Evolutionary conservation across 805 yeast species (phyloP).

Genomic region (Monosporozyma aerobia): DNA sequence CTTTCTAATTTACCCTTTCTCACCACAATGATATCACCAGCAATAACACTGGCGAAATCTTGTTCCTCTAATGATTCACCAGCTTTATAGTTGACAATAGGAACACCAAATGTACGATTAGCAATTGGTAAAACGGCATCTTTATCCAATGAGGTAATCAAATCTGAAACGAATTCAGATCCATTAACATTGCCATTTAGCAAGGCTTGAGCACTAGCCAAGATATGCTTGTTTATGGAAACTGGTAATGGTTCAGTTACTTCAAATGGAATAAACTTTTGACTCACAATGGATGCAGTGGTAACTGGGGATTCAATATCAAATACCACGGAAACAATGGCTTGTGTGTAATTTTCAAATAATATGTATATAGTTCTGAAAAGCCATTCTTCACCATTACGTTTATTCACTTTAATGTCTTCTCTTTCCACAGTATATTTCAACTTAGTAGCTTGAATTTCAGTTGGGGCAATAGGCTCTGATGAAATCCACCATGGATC

Average conservation of each 20-base stretch:
- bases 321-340: slow-evolving; percentile 49
- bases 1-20: slow-evolving; percentile 66
- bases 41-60: slow-evolving; percentile 52
- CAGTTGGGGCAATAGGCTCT: slow-evolving; percentile 43
- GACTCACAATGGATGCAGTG: slow-evolving; percentile 32
- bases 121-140: slow-evolving; percentile 41
- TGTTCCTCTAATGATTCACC: slow-evolving; percentile 37
- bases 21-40: slow-evolving; percentile 80
- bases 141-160: slow-evolving; percentile 1
- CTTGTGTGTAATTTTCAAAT: slow-evolving; percentile 63
- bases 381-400: slow-evolving; percentile 41
- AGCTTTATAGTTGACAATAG: slow-evolving; percentile 42
- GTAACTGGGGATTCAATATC: slow-evolving; percentile 45
- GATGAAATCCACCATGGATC: slow-evolving; percentile 59
- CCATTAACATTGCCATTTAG: slow-evolving; percentile 19
- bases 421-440: slow-evolving; percentile 53
- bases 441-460: slow-evolving; percentile 7
- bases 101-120: slow-evolving; percentile 55
- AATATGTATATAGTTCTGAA: slow-evolving; percentile 63
- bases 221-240: slow-evolving; percentile 43
- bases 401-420: slow-evolving; percentile 41
- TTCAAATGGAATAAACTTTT: slow-evolving; percentile 15
- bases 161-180: slow-evolving; percentile 7
- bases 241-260: slow-evolving; percentile 30
- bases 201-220: slow-evolving; percentile 35